Evolutionary conservation across 2,329 filamentous ascomycete genomes (phyloP).

Genomic region (Dryadomyces quercus-mongolicae): DNA sequence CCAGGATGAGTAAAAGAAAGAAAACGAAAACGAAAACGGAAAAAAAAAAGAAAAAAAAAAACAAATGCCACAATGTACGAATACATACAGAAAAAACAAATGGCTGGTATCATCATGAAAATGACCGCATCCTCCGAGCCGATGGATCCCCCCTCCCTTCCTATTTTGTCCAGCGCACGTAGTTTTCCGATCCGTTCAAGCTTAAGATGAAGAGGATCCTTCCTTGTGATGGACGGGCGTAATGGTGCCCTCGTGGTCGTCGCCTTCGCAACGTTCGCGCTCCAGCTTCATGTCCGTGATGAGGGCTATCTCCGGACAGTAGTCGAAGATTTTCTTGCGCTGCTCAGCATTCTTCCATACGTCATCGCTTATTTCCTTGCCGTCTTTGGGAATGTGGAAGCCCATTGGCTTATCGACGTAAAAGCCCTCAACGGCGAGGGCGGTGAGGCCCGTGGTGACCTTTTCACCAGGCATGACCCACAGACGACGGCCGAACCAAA

Average conservation of each 20-base stretch:
- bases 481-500: slow-evolving; percentile 41
- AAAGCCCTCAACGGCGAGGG: slow-evolving; percentile 36
- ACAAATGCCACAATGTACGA: not conserved
- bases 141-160: not conserved
- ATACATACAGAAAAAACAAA: slow-evolving; percentile 1
- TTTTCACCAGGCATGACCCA: slow-evolving; percentile 33
- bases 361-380: slow-evolving; percentile 24
- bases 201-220: not conserved
- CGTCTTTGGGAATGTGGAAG: slow-evolving; percentile 36
- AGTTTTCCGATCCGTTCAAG: not conserved
- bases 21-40: not conserved
- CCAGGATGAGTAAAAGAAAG: not conserved
- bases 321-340: slow-evolving; percentile 36
- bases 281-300: slow-evolving; percentile 46
- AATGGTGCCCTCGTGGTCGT: slow-evolving; percentile 19
- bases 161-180: not conserved
- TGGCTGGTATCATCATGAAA: slow-evolving; percentile 2
- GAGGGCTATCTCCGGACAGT: slow-evolving; percentile 43
- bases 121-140: not conserved
- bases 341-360: slow-evolving; percentile 33
- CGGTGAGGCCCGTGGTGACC: slow-evolving; percentile 28
- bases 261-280: slow-evolving; percentile 29
- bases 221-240: not conserved
- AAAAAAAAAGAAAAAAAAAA: not conserved
- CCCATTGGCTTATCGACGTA: slow-evolving; percentile 40